Conservation (phyloP, 2,329 filamentous ascomycete species). For the Kalmusia sp. region DNA sequence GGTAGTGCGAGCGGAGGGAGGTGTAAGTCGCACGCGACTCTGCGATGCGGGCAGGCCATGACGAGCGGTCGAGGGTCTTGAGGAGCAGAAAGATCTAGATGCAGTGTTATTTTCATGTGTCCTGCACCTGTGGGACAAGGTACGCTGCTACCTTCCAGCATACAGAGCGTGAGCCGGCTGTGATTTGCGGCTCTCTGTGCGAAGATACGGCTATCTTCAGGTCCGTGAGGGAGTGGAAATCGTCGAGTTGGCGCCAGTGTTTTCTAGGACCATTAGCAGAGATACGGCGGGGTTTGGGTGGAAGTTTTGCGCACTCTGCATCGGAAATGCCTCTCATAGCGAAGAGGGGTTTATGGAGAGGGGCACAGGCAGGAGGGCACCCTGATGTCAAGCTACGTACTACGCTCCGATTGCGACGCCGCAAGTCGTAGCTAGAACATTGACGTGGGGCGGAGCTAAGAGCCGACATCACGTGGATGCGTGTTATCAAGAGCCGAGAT, state of each 20-base stretch:
- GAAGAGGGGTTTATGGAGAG: constrained; percentile 10
- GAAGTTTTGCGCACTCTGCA: constrained; percentile 34
- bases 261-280: constrained; percentile 35
- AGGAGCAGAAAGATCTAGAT: constrained; percentile 80
- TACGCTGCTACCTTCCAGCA: constrained; percentile 81
- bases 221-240: constrained; percentile 46
- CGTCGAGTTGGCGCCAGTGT: constrained; percentile 44
- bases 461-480: constrained; percentile 5
- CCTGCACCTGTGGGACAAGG: neutral
- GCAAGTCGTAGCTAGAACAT: constrained; percentile 19
- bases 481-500: neutral
- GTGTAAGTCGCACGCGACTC: constrained; percentile 78
- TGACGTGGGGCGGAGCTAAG: constrained; percentile 6
- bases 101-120: constrained; percentile 1
- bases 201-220: constrained; percentile 46
- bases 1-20: constrained; percentile 74
- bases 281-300: neutral
- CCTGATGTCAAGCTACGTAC: constrained; percentile 34
- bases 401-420: constrained; percentile 17
- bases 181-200: constrained; percentile 47
- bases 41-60: constrained; percentile 72
- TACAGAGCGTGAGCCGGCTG: constrained; percentile 78
- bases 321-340: constrained; percentile 42
- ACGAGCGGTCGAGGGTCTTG: constrained; percentile 66
- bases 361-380: constrained; percentile 30